phyloP scores from a whole-genome alignment of 305 asterid genomes.

The Petunia hybrid region DNA sequence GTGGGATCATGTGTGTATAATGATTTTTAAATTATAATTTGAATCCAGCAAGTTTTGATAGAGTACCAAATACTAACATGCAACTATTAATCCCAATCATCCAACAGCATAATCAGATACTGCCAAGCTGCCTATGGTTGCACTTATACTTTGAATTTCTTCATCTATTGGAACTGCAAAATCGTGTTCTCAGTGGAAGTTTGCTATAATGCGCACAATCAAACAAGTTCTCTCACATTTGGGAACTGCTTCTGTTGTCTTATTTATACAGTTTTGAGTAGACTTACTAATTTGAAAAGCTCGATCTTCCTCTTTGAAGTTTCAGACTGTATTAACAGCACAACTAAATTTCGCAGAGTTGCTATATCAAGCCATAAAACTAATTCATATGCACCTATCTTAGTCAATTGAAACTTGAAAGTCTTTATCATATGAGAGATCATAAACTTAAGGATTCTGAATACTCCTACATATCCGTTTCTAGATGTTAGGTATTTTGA shows the following conservation, averaged over 20 bases:
- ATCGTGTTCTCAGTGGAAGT: conserved; percentile 13
- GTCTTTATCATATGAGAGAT: conserved; percentile 5
- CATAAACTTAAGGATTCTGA: conserved; percentile 4
- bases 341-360: conserved; percentile 17
- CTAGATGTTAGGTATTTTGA: conserved; percentile 12
- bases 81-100: too few species aligned
- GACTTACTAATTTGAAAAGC: not conserved
- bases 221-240: not conserved
- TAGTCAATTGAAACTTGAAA: not conserved
- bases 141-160: not conserved
- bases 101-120: not conserved
- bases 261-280: not conserved
- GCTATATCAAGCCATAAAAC: not conserved
- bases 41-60: too few species aligned
- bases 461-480: not conserved
- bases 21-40: too few species aligned
- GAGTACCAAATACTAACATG: too few species aligned
- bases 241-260: not conserved
- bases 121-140: not conserved
- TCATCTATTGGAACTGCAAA: conserved; percentile 5
- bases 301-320: not conserved
- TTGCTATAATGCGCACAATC: not conserved
- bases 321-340: conserved; percentile 9
- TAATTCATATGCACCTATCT: conserved; percentile 8
- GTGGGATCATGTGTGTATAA: too few species aligned